Percentiles rank a stretch among this genome's conserved stretches.
Evolutionary conservation across 2,329 filamentous ascomycete genomes (phyloP).

Genomic region (Kalaharituber pfeilii): DNA sequence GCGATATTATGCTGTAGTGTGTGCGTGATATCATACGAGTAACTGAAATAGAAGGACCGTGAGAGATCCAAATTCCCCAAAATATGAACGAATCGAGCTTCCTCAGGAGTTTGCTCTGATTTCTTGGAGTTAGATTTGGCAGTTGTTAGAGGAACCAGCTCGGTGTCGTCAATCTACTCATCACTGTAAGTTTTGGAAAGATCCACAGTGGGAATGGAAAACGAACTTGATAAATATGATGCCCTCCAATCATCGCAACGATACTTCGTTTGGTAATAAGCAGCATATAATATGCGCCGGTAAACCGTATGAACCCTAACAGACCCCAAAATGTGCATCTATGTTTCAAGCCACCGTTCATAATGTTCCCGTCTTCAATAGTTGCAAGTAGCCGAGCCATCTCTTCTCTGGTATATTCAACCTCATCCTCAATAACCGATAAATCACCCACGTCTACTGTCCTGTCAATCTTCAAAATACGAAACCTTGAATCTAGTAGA

Average conservation of each 20-base stretch:
- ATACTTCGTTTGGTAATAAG: slow-evolving; percentile 91
- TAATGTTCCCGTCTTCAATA: slow-evolving; percentile 87
- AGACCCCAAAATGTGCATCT: slow-evolving; percentile 87
- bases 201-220: background rate
- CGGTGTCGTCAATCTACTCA: slow-evolving; percentile 61
- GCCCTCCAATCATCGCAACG: slow-evolving; percentile 87
- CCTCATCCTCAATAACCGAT: slow-evolving; percentile 81
- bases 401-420: slow-evolving; percentile 78
- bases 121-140: slow-evolving; percentile 44
- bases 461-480: slow-evolving; percentile 86
- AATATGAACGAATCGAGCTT: slow-evolving; percentile 74
- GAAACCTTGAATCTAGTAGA: slow-evolving; percentile 70
- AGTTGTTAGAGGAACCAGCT: slow-evolving; percentile 71
- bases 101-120: slow-evolving; percentile 71
- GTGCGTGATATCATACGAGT: slow-evolving; percentile 87
- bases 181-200: background rate
- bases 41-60: slow-evolving; percentile 93
- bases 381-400: slow-evolving; percentile 86
- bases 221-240: slow-evolving; percentile 64
- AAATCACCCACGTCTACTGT: slow-evolving; percentile 64
- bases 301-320: slow-evolving; percentile 89
- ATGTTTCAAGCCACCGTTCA: slow-evolving; percentile 72
- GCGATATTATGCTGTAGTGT: slow-evolving; percentile 86
- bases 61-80: slow-evolving; percentile 81
- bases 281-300: slow-evolving; percentile 91